Evolutionary conservation across 352 stramenopile genomes (phyloP).

Genomic region (Globisporangium lucens): DNA sequence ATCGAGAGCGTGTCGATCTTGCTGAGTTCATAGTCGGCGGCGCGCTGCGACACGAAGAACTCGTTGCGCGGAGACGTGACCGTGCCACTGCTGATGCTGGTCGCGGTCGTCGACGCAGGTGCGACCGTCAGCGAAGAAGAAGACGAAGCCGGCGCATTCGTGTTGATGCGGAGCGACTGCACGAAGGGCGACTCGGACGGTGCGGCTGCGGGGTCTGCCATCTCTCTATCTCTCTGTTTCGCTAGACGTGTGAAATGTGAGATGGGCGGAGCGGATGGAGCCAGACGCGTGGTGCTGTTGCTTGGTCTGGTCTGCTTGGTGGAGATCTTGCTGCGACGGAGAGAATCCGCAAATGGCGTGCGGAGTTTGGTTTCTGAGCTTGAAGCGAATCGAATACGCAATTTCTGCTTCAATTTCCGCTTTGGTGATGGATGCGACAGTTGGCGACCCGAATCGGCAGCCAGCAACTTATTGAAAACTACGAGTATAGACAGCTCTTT

Average conservation of each 20-base stretch:
- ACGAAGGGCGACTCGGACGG: background rate
- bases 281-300: background rate
- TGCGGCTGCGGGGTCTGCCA: background rate
- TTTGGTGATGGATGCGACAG: slow-evolving; percentile 6
- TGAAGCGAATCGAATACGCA: slow-evolving; percentile 3
- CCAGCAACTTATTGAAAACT: background rate
- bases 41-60: slow-evolving; percentile 74
- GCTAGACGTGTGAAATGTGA: background rate
- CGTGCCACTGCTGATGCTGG: slow-evolving; percentile 2
- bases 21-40: slow-evolving; percentile 64
- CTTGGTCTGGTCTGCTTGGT: background rate
- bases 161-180: slow-evolving; percentile 16
- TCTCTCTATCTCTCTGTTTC: background rate
- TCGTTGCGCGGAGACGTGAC: slow-evolving; percentile 63
- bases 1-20: slow-evolving; percentile 70
- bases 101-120: background rate
- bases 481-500: no score
- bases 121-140: slow-evolving; percentile 3
- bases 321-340: background rate
- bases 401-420: slow-evolving; percentile 6
- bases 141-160: background rate
- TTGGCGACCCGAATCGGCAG: background rate
- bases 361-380: background rate
- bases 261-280: background rate
- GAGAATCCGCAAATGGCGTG: slow-evolving; percentile 6